Evolutionary conservation across 306 rosid genomes (phyloP), one percentile per base, ranked within the genome.

Genomic region (Pyrus pyrifolia): DNA sequence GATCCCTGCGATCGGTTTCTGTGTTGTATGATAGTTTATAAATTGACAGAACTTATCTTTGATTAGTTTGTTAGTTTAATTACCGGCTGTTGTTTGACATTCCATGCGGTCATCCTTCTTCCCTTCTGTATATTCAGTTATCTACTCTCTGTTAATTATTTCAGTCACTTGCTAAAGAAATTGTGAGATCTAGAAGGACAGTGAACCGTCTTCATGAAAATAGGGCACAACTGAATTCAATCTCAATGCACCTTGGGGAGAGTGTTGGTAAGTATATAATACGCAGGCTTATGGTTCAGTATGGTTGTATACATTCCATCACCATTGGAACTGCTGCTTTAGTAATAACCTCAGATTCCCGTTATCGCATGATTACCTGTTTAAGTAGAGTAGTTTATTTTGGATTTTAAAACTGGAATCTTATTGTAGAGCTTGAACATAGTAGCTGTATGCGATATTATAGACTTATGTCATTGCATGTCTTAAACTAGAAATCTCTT

Each of bases 181-280:
- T 96, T 77, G 99, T 96, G 81, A 88, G 89, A 71, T 96, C 99
- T 29, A 92, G 87, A 86, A 88, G 80, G 78, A 87, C 99, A 5
- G 99, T 96, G 80, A 96, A 91, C 75, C 97, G 98, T 67, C 96
- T 96, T 79, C 82, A 96, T 63, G 99, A 96, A 84, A 96, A 96
- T 78, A 90, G 83, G 84, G 98, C 99, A 1, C 97, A 96, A 68
- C 80, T 96, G 84, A 96, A 91, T 85, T 96, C 99, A 42, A 95
- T 92, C 88, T 92, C 99, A 51, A 95, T 95, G 99, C 99, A 95
- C 84, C 98, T 95, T 70, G 99, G 99, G 31, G 99, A 95, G 87
- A 95, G 99, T 77, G 98, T 92, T 78, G 99, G 99, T 95, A 91
- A n/a, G 72, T 71, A 59, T 78, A 13, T 72, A 7, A 11, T 66